Base-by-base conservation (phyloP, 495 filamentous ascomycete species). In the Xylaria longipes region DNA sequence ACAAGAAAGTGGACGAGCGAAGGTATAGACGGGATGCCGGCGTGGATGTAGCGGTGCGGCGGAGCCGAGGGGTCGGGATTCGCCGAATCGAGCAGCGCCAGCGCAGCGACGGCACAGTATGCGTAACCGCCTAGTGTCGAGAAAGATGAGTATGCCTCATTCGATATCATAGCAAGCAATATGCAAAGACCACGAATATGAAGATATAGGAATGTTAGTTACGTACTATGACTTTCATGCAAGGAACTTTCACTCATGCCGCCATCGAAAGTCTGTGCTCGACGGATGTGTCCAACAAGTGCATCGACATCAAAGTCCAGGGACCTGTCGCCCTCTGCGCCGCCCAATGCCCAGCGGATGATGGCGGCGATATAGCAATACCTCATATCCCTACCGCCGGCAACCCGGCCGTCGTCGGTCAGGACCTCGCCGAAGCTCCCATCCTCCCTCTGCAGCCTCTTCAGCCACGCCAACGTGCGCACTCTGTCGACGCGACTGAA, bases 341-440 rank as follows among this genome's bases (percentile, higher is more conserved):
- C 93, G n/a, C 69, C 82, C 69, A 99, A 79, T 31, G 97, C 90
- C 88, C 92, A 97, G 43, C 96, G 85, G n/a, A 96, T 90, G 27
- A 88, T 90, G 50, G 91, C 85, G 17, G 92, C 94, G 71, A 90
- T 89, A 76, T 96, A 97, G 76, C 94, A 96, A 78, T 93, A 95
- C 54, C 97, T 83, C 83, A 94, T 89, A 79, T 99, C 96, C 57
- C 88, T 88, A 20, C 93, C 93, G 1, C 95, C 95, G 37, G 89
- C 89, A 31, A 97, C 85, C 37, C 80, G 81, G 29, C 87, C 91
- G 15, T 80, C 79, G 50, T 85, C 83, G 15, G 87, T 87, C 5
- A 95, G 73, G 35, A 91, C 85, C 79, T 99, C 94, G 2, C 95
- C 97, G 81, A 99, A 99, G 74, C 94, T 95, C 17, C 96, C 96